A percentile compares a stretch with the other conserved stretches of the same genome.
Conservation (phyloP, 495 filamentous ascomycete species). For the Penicillium roqueforti region DNA sequence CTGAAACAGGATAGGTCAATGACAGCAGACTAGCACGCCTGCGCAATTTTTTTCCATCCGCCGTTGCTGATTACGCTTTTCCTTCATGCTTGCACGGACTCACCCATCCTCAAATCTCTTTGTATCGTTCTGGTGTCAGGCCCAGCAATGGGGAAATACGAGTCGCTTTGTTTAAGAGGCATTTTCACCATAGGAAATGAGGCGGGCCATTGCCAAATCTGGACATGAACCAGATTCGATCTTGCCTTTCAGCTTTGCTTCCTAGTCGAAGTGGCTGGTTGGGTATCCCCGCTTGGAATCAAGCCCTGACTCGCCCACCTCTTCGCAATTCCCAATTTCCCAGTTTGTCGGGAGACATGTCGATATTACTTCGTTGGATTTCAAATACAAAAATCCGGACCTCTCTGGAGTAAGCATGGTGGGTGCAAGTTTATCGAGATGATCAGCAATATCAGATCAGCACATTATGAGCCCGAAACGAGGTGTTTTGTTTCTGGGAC, state of each 20-base stretch:
- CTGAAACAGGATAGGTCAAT: too few species aligned
- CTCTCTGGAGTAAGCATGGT: not conserved
- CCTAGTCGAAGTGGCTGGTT: not conserved
- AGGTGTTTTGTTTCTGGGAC: not conserved
- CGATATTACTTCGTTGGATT: not conserved
- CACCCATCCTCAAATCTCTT: not conserved
- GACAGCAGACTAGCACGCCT: not conserved
- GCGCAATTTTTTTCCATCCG: not conserved
- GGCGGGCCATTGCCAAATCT: not conserved
- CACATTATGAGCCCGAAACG: not conserved
- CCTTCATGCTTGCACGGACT: not conserved
- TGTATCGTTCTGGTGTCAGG: not conserved
- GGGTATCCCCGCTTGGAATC: not conserved
- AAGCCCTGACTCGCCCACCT: not conserved
- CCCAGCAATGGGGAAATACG: not conserved
- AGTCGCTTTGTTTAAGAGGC: not conserved
- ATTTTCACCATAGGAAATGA: not conserved
- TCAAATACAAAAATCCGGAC: not conserved
- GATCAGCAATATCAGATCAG: not conserved
- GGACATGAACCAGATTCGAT: not conserved
- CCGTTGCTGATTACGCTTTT: not conserved
- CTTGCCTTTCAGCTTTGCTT: not conserved
- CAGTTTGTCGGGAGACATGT: not conserved
- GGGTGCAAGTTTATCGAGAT: not conserved
- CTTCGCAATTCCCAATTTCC: not conserved